phyloP scores from a whole-genome alignment of 2,329 filamentous ascomycete species.

The Fusarium illudens region DNA sequence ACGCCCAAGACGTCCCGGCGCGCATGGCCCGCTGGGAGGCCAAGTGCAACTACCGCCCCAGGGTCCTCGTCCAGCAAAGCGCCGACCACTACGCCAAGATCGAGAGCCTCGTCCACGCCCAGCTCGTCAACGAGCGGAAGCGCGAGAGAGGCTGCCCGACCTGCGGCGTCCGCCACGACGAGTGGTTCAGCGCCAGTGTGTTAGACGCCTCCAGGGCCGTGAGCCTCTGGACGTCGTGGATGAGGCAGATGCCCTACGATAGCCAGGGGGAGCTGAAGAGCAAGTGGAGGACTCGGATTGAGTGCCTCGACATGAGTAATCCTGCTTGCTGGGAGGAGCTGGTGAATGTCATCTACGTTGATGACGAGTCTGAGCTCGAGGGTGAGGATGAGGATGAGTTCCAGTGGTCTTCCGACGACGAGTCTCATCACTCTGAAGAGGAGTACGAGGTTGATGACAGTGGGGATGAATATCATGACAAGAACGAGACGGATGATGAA shows the following conservation, averaged over 20 bases:
- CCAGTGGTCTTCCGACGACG: conserved; percentile 12
- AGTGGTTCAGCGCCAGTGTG: conserved; percentile 43
- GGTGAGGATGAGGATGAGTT: conserved; percentile 20
- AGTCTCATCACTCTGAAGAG: neutral
- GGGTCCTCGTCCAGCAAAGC: conserved; percentile 16
- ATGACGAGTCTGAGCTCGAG: conserved; percentile 22
- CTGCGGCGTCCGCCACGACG: conserved; percentile 36
- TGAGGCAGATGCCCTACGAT: conserved; percentile 41
- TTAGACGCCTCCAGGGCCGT: conserved; percentile 26
- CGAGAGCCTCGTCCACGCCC: conserved; percentile 43
- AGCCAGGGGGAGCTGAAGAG: conserved; percentile 34
- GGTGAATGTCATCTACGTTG: conserved; percentile 24
- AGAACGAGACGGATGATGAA: neutral
- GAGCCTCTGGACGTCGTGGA: conserved; percentile 43
- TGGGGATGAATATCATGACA: conserved; percentile 3
- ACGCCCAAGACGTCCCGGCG: conserved; percentile 22
- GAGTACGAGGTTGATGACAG: neutral
- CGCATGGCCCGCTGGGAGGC: conserved; percentile 39
- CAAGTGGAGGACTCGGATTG: conserved; percentile 35
- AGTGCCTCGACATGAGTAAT: conserved; percentile 38
- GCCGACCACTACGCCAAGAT: conserved; percentile 39
- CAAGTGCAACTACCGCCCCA: conserved; percentile 40
- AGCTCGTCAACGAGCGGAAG: conserved; percentile 39
- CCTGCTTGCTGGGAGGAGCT: conserved; percentile 41
- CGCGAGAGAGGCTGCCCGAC: conserved; percentile 37